Conservation (phyloP, 768 basidiomycete genomes). For the Scleroderma citrinum region DNA sequence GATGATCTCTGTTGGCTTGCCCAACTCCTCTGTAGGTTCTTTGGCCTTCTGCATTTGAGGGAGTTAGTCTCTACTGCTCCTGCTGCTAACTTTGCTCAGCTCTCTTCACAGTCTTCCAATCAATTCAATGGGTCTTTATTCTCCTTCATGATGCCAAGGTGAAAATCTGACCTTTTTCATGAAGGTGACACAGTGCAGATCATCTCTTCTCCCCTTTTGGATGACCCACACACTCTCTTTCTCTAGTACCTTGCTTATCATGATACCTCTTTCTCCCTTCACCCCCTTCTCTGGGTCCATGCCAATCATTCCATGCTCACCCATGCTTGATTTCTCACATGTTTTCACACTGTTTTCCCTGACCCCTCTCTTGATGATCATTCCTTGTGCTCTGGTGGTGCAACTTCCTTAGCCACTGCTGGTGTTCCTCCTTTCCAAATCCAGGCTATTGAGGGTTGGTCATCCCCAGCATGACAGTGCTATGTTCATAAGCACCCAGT, state of each 20-base stretch:
- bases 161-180: slow-evolving; percentile 16
- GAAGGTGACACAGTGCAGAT: slow-evolving; percentile 14
- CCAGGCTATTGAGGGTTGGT: slow-evolving; percentile 31
- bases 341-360: slow-evolving; percentile 12
- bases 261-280: slow-evolving; percentile 20
- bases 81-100: slow-evolving; percentile 1
- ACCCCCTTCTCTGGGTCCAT: slow-evolving; percentile 30
- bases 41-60: slow-evolving; percentile 11
- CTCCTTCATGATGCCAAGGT: slow-evolving; percentile 8
- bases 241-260: slow-evolving; percentile 18
- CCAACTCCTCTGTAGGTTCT: slow-evolving; percentile 10
- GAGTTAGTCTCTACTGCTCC: slow-evolving; percentile 20
- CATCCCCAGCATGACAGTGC: slow-evolving; percentile 28
- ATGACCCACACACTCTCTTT: slow-evolving; percentile 15
- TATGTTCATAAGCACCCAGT: slow-evolving; percentile 38
- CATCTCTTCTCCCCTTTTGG: not conserved
- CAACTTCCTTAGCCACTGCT: not conserved
- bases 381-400: slow-evolving; percentile 32
- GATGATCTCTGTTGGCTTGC: slow-evolving; percentile 20
- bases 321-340: slow-evolving; percentile 17
- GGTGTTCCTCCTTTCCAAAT: not conserved
- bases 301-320: slow-evolving; percentile 27
- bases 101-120: slow-evolving; percentile 3
- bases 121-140: not conserved
- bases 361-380: slow-evolving; percentile 14